A percentile compares a stretch with the other conserved stretches of the same genome.
Evolutionary conservation across 441 rosid genomes (phyloP).

Genomic region (Iberis amara): DNA sequence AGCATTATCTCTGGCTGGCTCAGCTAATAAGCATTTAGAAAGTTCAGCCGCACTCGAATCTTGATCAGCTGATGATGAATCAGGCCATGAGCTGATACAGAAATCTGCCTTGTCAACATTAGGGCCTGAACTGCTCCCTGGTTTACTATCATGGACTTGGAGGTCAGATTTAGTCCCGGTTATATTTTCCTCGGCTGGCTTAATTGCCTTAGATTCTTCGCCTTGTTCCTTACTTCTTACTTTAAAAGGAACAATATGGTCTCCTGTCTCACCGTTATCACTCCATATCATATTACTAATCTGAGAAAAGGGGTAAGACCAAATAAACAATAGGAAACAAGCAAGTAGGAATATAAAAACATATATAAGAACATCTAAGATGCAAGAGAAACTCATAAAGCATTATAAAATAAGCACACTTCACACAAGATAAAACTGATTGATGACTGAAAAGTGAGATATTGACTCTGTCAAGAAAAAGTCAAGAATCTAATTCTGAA

Average conservation of each 20-base stretch:
- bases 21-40: constrained; percentile 37
- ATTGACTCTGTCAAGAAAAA: too few species aligned
- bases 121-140: constrained; percentile 41
- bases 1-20: constrained; percentile 43
- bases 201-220: constrained; percentile 40
- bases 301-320: constrained; percentile 41
- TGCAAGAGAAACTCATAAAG: neutral
- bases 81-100: constrained; percentile 51
- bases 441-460: constrained; percentile 5
- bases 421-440: neutral
- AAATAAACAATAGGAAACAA: constrained; percentile 10
- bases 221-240: constrained; percentile 44
- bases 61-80: constrained; percentile 41
- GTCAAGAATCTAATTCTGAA: too few species aligned
- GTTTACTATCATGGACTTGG: constrained; percentile 40
- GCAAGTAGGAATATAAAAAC: constrained; percentile 1
- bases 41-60: constrained; percentile 46
- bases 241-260: constrained; percentile 75
- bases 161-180: constrained; percentile 34
- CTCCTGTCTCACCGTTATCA: constrained; percentile 61
- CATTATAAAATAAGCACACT: neutral
- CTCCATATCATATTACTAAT: constrained; percentile 81
- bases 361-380: constrained; percentile 7
- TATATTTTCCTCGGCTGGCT: constrained; percentile 41
- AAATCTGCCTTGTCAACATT: constrained; percentile 43